Evolutionary conservation across 2,329 filamentous ascomycete species (phyloP).

Genomic region (Trichocomaceae sp.): DNA sequence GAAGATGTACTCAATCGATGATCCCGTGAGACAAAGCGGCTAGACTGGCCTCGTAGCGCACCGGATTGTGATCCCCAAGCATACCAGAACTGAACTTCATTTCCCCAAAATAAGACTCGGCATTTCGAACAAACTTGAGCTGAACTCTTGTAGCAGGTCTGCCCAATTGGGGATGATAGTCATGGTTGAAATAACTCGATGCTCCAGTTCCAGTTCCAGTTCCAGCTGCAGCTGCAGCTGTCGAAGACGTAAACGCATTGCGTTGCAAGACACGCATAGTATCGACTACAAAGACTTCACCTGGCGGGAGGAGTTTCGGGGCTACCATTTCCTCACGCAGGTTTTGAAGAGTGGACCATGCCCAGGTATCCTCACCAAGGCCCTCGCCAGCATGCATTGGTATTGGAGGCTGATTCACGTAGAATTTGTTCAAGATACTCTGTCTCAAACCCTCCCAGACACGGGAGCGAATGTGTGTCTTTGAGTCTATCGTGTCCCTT

Average conservation of each 20-base stretch:
- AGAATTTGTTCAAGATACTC: slow-evolving; percentile 58
- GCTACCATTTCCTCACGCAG: slow-evolving; percentile 62
- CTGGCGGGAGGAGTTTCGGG: slow-evolving; percentile 65
- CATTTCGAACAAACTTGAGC: slow-evolving; percentile 63
- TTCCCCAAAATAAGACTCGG: slow-evolving; percentile 64
- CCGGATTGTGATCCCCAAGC: slow-evolving; percentile 70
- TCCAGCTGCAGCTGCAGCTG: not conserved
- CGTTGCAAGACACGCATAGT: slow-evolving; percentile 60
- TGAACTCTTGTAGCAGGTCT: slow-evolving; percentile 62
- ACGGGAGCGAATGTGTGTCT: slow-evolving; percentile 58
- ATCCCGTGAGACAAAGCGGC: slow-evolving; percentile 49
- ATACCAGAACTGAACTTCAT: slow-evolving; percentile 65
- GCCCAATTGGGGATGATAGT: slow-evolving; percentile 47
- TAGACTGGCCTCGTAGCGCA: slow-evolving; percentile 64
- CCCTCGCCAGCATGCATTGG: slow-evolving; percentile 42
- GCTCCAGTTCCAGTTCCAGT: not conserved
- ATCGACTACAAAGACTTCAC: slow-evolving; percentile 69
- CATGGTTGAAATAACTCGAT: slow-evolving; percentile 25
- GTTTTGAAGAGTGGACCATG: slow-evolving; percentile 59
- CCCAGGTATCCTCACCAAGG: slow-evolving; percentile 61
- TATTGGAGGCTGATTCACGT: slow-evolving; percentile 43
- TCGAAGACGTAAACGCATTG: slow-evolving; percentile 58
- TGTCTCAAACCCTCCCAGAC: slow-evolving; percentile 60
- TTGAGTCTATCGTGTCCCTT: slow-evolving; percentile 60
- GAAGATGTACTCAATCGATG: slow-evolving; percentile 26